A percentile compares a stretch with the other conserved stretches of the same genome.
phyloP scores from a whole-genome alignment of 1,139 yeast genomes.

The Pichia cactophila region DNA sequence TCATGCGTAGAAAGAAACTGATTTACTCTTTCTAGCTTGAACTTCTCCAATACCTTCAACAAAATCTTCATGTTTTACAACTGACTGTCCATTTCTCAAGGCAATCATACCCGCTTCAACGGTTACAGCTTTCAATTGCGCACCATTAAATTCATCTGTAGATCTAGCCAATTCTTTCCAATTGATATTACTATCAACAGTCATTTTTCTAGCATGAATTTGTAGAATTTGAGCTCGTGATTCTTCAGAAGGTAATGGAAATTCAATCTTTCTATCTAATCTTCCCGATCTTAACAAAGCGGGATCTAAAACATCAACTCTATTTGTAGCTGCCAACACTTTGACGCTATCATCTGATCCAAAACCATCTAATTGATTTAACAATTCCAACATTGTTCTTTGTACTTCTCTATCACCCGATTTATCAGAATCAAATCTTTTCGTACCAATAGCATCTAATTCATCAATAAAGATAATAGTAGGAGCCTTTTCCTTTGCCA shows the following conservation, averaged over 20 bases:
- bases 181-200: conserved; percentile 86
- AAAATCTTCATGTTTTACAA: conserved; percentile 94
- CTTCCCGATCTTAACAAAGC: conserved; percentile 96
- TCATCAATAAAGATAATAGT: conserved; percentile 96
- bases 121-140: conserved; percentile 95
- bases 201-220: conserved; percentile 95
- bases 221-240: conserved; percentile 94
- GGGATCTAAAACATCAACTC: conserved; percentile 96
- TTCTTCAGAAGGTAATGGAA: conserved; percentile 95
- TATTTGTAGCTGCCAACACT: conserved; percentile 95
- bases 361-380: conserved; percentile 96
- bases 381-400: conserved; percentile 95
- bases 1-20: conserved; percentile 91
- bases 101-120: conserved; percentile 99
- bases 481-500: conserved; percentile 97
- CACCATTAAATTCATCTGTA: conserved; percentile 97
- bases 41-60: conserved; percentile 98
- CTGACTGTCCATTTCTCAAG: conserved; percentile 84
- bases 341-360: conserved; percentile 97
- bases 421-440: conserved; percentile 95
- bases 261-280: conserved; percentile 93
- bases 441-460: conserved; percentile 97
- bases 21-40: conserved; percentile 92
- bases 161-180: conserved; percentile 98
- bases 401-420: conserved; percentile 98